These are phyloP conservation scores for Seiridium unicorne DNA, from an alignment of 2,329 filamentous ascomycete genomes.

Conservation along the genomic window DNA sequence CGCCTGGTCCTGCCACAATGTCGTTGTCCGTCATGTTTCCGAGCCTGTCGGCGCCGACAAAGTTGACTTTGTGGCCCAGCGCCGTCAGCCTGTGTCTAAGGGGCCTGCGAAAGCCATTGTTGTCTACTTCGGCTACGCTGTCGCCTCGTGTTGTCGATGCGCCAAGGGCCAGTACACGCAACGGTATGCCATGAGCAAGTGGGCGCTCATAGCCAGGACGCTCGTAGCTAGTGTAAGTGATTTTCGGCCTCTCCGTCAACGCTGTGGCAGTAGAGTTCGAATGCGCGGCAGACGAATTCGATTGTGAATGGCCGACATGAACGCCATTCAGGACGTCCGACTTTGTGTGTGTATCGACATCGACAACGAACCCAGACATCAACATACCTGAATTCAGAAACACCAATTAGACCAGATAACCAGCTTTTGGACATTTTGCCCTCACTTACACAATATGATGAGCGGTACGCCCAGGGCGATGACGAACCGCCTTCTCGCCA, in stretches of 20 bases:
- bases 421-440: neutral
- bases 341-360: neutral
- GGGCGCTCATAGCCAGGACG: conserved; percentile 27
- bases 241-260: neutral
- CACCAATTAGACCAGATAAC: neutral
- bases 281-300: conserved; percentile 1
- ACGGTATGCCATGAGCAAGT: conserved; percentile 27
- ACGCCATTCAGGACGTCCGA: conserved; percentile 1
- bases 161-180: conserved; percentile 31
- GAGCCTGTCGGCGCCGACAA: conserved; percentile 29
- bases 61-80: conserved; percentile 30
- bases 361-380: conserved; percentile 5
- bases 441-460: conserved; percentile 2
- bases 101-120: conserved; percentile 30
- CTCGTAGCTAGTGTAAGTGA: conserved; percentile 13
- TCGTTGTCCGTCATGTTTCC: conserved; percentile 34
- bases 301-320: neutral
- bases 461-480: conserved; percentile 4
- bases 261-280: neutral
- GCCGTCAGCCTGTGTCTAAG: conserved; percentile 31
- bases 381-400: neutral
- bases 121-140: conserved; percentile 27
- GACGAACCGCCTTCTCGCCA: conserved; percentile 5
- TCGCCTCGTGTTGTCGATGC: conserved; percentile 30
- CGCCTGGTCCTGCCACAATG: conserved; percentile 30